These are phyloP conservation scores for Aspergillus novoparasiticus DNA, from an alignment of 2,329 filamentous ascomycete genomes.

Conservation along the genomic window DNA sequence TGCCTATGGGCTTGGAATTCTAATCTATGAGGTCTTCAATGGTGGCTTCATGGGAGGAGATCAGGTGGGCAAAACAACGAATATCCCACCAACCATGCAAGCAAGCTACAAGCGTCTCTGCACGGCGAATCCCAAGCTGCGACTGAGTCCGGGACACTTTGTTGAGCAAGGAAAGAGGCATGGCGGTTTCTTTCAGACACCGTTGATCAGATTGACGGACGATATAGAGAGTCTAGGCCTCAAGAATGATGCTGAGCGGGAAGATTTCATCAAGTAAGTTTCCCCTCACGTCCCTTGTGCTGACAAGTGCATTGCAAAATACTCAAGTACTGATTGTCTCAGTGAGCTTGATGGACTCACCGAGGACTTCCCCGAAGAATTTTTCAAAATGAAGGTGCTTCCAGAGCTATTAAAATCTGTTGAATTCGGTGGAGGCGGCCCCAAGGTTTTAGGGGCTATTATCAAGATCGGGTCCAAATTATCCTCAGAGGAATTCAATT, in stretches of 20 bases:
- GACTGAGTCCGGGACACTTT: slow-evolving; percentile 81
- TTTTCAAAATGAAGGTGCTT: slow-evolving; percentile 95
- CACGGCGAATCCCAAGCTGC: slow-evolving; percentile 84
- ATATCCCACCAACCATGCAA: slow-evolving; percentile 84
- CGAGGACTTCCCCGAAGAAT: slow-evolving; percentile 95
- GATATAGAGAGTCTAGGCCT: slow-evolving; percentile 90
- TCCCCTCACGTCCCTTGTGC: neutral
- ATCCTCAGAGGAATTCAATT: slow-evolving; percentile 84
- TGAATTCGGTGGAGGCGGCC: slow-evolving; percentile 95
- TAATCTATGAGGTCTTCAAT: slow-evolving; percentile 92
- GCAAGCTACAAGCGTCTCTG: slow-evolving; percentile 86
- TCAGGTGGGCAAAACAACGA: slow-evolving; percentile 82
- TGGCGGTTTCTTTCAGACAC: slow-evolving; percentile 89
- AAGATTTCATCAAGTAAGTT: slow-evolving; percentile 73
- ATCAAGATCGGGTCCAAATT: slow-evolving; percentile 90
- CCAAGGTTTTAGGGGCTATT: slow-evolving; percentile 83
- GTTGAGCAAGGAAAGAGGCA: slow-evolving; percentile 82
- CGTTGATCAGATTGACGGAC: slow-evolving; percentile 87
- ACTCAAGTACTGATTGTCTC: slow-evolving; percentile 27
- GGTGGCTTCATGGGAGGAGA: slow-evolving; percentile 75
- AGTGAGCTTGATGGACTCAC: slow-evolving; percentile 80
- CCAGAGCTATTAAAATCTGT: slow-evolving; percentile 97
- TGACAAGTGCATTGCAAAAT: neutral
- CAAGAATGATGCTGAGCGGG: slow-evolving; percentile 80
- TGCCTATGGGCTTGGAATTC: slow-evolving; percentile 79